Evolutionary conservation across 2,329 filamentous ascomycete species (phyloP).

Genomic region (Cladosporium sp.): DNA sequence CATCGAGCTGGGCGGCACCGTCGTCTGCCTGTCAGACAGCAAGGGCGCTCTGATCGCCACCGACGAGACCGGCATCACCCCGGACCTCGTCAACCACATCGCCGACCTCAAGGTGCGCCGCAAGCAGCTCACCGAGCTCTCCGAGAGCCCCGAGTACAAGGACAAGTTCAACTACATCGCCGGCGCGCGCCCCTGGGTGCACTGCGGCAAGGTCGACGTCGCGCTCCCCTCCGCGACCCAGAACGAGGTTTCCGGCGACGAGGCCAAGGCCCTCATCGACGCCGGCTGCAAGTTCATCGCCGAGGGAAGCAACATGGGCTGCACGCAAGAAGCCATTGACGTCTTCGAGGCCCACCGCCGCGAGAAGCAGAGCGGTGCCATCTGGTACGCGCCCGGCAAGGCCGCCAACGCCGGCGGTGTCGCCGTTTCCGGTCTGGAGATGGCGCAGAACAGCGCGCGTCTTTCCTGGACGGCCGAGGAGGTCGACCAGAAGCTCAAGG

Average conservation of each 20-base stretch:
- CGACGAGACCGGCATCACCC: conserved; percentile 65
- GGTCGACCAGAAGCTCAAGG: conserved; percentile 85
- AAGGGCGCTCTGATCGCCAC: conserved; percentile 76
- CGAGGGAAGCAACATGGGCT: conserved; percentile 98
- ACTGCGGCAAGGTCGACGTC: conserved; percentile 84
- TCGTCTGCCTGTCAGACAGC: conserved; percentile 91
- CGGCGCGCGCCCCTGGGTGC: conserved; percentile 83
- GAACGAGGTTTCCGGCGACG: conserved; percentile 92
- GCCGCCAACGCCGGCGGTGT: conserved; percentile 97
- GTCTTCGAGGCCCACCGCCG: conserved; percentile 77
- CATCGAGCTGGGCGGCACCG: conserved; percentile 89
- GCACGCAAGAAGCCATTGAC: conserved; percentile 91
- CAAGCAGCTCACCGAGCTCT: conserved; percentile 71
- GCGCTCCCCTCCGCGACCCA: conserved; percentile 91
- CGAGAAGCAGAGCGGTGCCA: conserved; percentile 62
- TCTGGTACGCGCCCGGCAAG: conserved; percentile 98
- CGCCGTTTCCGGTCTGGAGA: conserved; percentile 94
- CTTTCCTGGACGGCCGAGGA: conserved; percentile 82
- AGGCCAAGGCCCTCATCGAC: conserved; percentile 75
- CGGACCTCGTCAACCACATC: conserved; percentile 73
- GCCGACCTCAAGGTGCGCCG: conserved; percentile 82
- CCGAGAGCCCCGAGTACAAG: conserved; percentile 50
- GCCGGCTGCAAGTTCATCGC: conserved; percentile 80
- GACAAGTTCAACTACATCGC: conserved; percentile 78
- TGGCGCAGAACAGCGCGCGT: conserved; percentile 94